Percentiles rank a stretch among this genome's conserved stretches.
Evolutionary conservation across 768 basidiomycete genomes (phyloP).

Genomic region (Mrakia hoshinonis): DNA sequence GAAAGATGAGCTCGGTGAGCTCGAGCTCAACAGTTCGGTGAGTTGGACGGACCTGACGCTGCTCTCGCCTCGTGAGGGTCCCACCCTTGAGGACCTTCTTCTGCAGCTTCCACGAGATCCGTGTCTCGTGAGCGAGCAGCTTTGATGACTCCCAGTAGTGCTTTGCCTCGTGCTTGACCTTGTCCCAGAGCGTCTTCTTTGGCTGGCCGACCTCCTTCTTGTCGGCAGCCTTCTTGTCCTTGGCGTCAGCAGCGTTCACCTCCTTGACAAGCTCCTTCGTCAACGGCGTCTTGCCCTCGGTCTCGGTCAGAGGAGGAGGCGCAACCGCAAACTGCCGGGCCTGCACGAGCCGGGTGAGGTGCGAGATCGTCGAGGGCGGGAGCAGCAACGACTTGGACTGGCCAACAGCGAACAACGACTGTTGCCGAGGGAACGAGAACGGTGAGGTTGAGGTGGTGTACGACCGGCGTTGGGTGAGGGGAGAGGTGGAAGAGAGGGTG

Average conservation of each 20-base stretch:
- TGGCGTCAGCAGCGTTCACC: not conserved
- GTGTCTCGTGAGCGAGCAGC: conserved; percentile 84
- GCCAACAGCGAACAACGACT: not conserved
- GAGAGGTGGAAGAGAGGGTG: not conserved
- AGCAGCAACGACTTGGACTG: conserved; percentile 1
- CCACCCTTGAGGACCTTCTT: conserved; percentile 90
- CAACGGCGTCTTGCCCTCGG: not conserved
- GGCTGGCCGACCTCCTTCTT: conserved; percentile 12
- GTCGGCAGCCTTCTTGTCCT: not conserved
- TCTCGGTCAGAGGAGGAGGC: not conserved
- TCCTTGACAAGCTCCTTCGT: not conserved
- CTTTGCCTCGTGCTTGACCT: conserved; percentile 85
- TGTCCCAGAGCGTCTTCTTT: conserved; percentile 54
- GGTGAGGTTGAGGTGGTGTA: not conserved
- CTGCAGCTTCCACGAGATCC: conserved; percentile 76
- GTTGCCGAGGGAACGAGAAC: not conserved
- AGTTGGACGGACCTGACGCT: conserved; percentile 61
- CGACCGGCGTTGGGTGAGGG: not conserved
- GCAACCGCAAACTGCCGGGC: conserved; percentile 7
- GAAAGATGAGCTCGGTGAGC: conserved; percentile 28
- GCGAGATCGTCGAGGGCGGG: not conserved
- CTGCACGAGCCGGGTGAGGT: not conserved
- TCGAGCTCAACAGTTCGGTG: not conserved
- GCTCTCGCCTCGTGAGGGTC: conserved; percentile 79
- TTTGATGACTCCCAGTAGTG: conserved; percentile 98